Conservation (phyloP, 2,329 filamentous ascomycete genomes). For the Pseudofabraea citricarpa region DNA sequence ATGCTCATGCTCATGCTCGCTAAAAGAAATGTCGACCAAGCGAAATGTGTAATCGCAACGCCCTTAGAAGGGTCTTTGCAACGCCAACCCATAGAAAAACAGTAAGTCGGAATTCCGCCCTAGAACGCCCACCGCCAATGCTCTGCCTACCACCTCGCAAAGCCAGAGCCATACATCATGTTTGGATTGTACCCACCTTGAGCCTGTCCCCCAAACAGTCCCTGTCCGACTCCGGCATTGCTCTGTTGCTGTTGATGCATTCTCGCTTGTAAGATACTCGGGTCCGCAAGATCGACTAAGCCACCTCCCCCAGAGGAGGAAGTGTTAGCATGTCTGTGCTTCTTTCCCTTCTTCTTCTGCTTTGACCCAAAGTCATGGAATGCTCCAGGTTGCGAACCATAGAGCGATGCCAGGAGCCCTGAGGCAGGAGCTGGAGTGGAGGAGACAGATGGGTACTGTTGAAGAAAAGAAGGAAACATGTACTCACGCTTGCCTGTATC, state of each 20-base stretch:
- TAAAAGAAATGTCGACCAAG: constrained; percentile 35
- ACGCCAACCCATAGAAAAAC: constrained; percentile 25
- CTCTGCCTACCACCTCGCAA: constrained; percentile 59
- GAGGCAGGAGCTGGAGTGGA: constrained; percentile 84
- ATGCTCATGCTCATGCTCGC: constrained; percentile 47
- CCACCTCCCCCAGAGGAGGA: constrained; percentile 99
- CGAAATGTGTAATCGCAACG: constrained; percentile 23
- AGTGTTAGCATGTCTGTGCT: constrained; percentile 99
- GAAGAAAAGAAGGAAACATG: constrained; percentile 88
- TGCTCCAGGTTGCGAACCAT: constrained; percentile 78
- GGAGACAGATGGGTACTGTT: constrained; percentile 77
- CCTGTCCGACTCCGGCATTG: constrained; percentile 80
- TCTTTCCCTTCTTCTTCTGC: constrained; percentile 99
- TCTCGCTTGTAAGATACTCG: constrained; percentile 97
- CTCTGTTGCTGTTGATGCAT: constrained; percentile 84
- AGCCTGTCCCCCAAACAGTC: constrained; percentile 79
- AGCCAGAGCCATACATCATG: constrained; percentile 75
- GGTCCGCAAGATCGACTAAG: constrained; percentile 99
- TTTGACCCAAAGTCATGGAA: constrained; percentile 91
- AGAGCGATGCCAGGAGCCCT: constrained; percentile 87
- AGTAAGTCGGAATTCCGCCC: constrained; percentile 20
- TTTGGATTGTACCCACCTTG: constrained; percentile 93
- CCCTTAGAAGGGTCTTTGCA: constrained; percentile 23
- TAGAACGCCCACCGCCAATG: constrained; percentile 18
- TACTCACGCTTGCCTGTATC: constrained; percentile 98